Percentiles rank a stretch among this genome's conserved stretches.
Evolutionary conservation across 2,329 filamentous ascomycete genomes (phyloP).

Genomic region (Diplodia sapinea): DNA sequence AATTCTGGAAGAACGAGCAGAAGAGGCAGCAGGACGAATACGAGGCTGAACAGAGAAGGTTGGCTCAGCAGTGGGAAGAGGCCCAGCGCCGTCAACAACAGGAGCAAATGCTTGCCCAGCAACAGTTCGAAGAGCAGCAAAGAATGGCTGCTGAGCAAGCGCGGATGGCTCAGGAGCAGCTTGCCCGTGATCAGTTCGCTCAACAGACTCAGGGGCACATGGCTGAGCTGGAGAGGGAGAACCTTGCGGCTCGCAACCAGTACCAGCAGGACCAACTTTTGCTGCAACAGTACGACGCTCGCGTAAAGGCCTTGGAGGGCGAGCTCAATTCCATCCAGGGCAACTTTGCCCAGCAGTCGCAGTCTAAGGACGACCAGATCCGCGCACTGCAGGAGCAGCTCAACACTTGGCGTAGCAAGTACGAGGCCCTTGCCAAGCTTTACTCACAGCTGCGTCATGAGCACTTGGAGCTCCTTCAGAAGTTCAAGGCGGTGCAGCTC

Average conservation of each 20-base stretch:
- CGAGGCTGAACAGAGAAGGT: slow-evolving; percentile 86
- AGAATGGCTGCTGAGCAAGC: slow-evolving; percentile 86
- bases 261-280: slow-evolving; percentile 97
- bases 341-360: slow-evolving; percentile 83
- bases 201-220: slow-evolving; percentile 96
- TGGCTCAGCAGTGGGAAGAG: slow-evolving; percentile 85
- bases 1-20: slow-evolving; percentile 97
- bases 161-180: slow-evolving; percentile 84
- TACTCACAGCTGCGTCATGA: slow-evolving; percentile 96
- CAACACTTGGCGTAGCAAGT: slow-evolving; percentile 97
- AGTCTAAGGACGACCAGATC: slow-evolving; percentile 94
- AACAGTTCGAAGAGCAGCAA: slow-evolving; percentile 97
- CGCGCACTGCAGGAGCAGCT: slow-evolving; percentile 92
- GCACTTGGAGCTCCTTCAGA: slow-evolving; percentile 91
- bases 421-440: slow-evolving; percentile 93
- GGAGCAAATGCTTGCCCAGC: slow-evolving; percentile 81
- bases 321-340: slow-evolving; percentile 82
- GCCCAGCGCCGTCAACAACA: slow-evolving; percentile 82
- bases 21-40: slow-evolving; percentile 92
- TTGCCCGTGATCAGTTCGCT: slow-evolving; percentile 85
- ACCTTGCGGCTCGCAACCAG: slow-evolving; percentile 89
- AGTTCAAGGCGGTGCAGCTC: slow-evolving; percentile 93
- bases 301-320: slow-evolving; percentile 89
- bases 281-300: slow-evolving; percentile 92
- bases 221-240: slow-evolving; percentile 93